Percentiles rank a stretch among this genome's conserved stretches.
Conservation (phyloP, 1,284 basidiomycete species). For the Boletus mariae region DNA sequence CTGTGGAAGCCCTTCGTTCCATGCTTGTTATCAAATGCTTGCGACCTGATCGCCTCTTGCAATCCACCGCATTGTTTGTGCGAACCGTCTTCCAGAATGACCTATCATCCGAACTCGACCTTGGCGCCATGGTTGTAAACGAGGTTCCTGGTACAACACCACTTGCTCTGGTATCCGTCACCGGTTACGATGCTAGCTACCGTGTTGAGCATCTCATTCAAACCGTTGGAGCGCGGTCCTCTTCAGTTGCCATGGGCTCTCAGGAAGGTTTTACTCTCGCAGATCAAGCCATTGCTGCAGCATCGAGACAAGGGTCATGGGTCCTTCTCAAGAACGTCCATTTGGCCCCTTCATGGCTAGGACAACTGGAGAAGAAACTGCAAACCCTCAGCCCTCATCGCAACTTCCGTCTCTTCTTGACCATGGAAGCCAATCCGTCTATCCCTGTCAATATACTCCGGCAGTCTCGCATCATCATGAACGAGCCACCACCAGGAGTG, state of each 20-base stretch:
- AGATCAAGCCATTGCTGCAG: conserved; percentile 89
- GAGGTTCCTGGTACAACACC: conserved; percentile 82
- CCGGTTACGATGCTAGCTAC: conserved; percentile 97
- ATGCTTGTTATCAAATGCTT: conserved; percentile 85
- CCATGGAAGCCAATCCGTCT: conserved; percentile 90
- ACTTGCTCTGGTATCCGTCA: conserved; percentile 86
- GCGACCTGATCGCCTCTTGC: conserved; percentile 84
- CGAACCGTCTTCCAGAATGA: conserved; percentile 75
- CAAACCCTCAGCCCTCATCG: conserved; percentile 86
- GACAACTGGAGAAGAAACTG: conserved; percentile 93
- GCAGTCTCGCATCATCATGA: conserved; percentile 94
- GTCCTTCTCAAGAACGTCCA: conserved; percentile 96
- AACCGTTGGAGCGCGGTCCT: conserved; percentile 69
- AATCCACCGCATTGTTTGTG: conserved; percentile 77
- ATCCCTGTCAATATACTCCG: conserved; percentile 95
- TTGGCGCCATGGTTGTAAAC: conserved; percentile 71
- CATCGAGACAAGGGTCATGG: conserved; percentile 89
- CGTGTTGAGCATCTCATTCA: conserved; percentile 87
- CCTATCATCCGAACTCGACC: conserved; percentile 73
- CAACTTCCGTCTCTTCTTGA: conserved; percentile 92
- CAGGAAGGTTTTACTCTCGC: conserved; percentile 94
- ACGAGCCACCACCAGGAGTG: conserved; percentile 93
- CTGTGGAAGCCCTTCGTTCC: conserved; percentile 69
- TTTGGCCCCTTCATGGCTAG: conserved; percentile 90
- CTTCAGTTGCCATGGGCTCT: conserved; percentile 96